These are phyloP conservation scores for Talaromyces funiculosus DNA, from an alignment of 2,329 filamentous ascomycete genomes.

Conservation along the genomic window DNA sequence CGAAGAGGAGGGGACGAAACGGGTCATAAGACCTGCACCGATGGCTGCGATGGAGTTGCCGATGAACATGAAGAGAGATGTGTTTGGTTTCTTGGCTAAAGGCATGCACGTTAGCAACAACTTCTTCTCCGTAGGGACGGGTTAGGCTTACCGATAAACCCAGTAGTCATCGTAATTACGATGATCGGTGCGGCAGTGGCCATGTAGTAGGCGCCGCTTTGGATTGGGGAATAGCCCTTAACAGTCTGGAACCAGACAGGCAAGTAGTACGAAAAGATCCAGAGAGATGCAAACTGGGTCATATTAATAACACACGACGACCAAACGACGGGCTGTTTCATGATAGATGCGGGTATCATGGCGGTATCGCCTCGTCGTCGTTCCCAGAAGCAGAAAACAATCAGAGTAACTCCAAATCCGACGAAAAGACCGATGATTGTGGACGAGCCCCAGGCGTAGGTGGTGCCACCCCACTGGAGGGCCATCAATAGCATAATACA, in stretches of 20 bases:
- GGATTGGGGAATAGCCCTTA: slow-evolving; percentile 4
- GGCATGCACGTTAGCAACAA: not conserved
- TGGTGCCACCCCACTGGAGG: slow-evolving; percentile 8
- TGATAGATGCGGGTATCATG: slow-evolving; percentile 6
- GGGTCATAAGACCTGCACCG: slow-evolving; percentile 6
- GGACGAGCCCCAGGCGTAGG: slow-evolving; percentile 9
- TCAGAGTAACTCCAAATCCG: not conserved
- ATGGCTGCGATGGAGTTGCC: slow-evolving; percentile 7
- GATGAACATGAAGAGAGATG: not conserved
- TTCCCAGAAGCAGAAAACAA: slow-evolving; percentile 6
- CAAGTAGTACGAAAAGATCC: slow-evolving; percentile 11
- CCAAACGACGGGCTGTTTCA: slow-evolving; percentile 2
- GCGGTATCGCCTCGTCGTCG: slow-evolving; percentile 7
- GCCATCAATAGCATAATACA: slow-evolving; percentile 10
- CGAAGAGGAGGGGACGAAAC: slow-evolving; percentile 2
- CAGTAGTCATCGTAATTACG: not conserved
- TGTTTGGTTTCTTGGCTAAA: slow-evolving; percentile 5
- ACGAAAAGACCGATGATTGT: slow-evolving; percentile 10
- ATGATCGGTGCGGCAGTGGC: slow-evolving; percentile 3
- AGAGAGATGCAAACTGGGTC: slow-evolving; percentile 4
- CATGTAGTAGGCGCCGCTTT: slow-evolving; percentile 4
- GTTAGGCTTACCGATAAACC: not conserved
- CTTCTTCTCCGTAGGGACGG: not conserved
- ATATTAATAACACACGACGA: slow-evolving; percentile 10
- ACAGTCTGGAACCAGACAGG: slow-evolving; percentile 10